Base-by-base conservation (phyloP, 2,329 filamentous ascomycete genomes). In the Aspergillus unguis region DNA sequence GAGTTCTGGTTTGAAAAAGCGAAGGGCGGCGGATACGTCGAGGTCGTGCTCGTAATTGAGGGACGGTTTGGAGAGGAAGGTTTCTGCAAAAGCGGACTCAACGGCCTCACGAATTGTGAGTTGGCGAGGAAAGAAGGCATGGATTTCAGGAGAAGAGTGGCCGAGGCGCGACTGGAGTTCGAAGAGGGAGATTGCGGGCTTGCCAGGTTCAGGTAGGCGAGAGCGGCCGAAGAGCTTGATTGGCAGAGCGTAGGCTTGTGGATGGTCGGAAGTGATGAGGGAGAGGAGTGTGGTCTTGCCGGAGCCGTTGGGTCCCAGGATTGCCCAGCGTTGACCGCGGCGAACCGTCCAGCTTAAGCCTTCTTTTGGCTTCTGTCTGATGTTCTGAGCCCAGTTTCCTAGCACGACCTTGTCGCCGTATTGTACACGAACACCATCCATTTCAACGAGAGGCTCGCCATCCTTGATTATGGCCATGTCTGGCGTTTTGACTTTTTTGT, bases 231-330 rank as follows among this genome's bases (percentile, higher is more conserved):
- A 97, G 10, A 96, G 79, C 61, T 83, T 86, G 55, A 99, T 86
- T 0, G 92, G 92, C 26, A 92, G 82, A 0, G 89, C 90, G 69
- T 97, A 99, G 0, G 92, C 85, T 70, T 97, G 92, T 0, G 94
- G 94, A 63, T 99, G 94, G 65, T 99, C 94, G 1, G 92, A 97
- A 54, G 90, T 95, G 54, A 99, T 88, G 5, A 99, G 80, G 4
- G 91, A 94, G 28, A 97, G 82, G 36, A 99, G 80, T 0, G 94
- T 99, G 0, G 94, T 99, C 76, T 99, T 99, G 17, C 94, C 94
- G 0, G 90, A 96, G 9, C 82, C 94, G 62, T 99, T 97, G 31
- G 92, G 87, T 0, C 94, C 94, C 65, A 99, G 94, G 17, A 97
- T 82, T 3, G 89, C 92, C 88, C 91, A 96, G 57, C 92, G 84